These are phyloP conservation scores for Adansonia gregorii DNA, from an alignment of 441 rosid genomes.

Conservation along the genomic window DNA sequence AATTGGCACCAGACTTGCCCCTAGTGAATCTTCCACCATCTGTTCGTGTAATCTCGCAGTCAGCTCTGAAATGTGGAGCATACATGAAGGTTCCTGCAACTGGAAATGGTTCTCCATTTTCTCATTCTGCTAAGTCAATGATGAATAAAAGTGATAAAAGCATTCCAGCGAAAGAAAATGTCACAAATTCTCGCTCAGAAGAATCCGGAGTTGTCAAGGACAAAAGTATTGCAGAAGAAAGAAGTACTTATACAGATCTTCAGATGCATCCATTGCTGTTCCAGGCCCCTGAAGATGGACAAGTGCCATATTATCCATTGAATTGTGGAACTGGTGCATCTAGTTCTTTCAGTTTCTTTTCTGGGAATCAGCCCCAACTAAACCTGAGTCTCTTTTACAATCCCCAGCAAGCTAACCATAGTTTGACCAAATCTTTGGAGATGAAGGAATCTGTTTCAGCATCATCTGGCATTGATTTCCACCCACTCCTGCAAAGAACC, in stretches of 20 bases:
- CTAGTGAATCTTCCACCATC: constrained; percentile 92
- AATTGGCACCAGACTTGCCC: constrained; percentile 93
- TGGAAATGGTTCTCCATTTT: constrained; percentile 40
- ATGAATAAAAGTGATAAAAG: constrained; percentile 38
- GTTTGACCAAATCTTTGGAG: constrained; percentile 46
- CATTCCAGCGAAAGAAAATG: constrained; percentile 39
- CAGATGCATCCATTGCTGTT: constrained; percentile 95
- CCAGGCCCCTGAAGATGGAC: constrained; percentile 68
- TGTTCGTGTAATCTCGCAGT: constrained; percentile 80
- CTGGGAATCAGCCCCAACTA: constrained; percentile 79
- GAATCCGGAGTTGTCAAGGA: constrained; percentile 53
- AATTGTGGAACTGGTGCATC: constrained; percentile 45
- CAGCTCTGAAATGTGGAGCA: constrained; percentile 55
- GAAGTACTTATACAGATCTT: constrained; percentile 54
- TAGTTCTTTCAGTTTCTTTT: constrained; percentile 70
- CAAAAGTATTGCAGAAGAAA: constrained; percentile 47
- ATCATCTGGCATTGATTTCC: constrained; percentile 68
- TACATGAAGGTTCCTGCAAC: constrained; percentile 40
- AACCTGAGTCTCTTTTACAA: constrained; percentile 74
- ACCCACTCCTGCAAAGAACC: constrained; percentile 80
- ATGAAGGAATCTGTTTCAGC: constrained; percentile 48
- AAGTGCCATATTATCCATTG: constrained; percentile 53
- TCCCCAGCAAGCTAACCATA: constrained; percentile 47
- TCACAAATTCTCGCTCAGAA: constrained; percentile 37
- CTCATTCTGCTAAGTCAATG: constrained; percentile 36